phyloP scores from a whole-genome alignment of 1,284 basidiomycete species.

The Ceratorhiza oryzae-sativae region DNA sequence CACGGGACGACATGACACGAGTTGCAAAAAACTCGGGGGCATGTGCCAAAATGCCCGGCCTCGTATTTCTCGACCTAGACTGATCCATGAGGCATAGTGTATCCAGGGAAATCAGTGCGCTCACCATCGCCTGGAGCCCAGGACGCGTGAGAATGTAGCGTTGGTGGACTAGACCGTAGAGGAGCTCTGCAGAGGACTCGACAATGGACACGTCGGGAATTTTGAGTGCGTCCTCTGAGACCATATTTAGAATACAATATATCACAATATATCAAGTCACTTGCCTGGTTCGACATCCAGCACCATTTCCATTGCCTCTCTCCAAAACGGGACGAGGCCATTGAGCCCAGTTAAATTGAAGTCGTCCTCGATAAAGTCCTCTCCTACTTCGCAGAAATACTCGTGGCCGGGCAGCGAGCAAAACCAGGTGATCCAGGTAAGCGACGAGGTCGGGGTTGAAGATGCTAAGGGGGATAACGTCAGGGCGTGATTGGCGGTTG shows the following conservation, averaged over 20 bases:
- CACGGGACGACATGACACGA: constrained; percentile 92
- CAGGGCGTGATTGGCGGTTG: background rate
- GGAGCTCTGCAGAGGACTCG: constrained; percentile 94
- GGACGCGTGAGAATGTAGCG: constrained; percentile 95
- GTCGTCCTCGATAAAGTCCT: constrained; percentile 99
- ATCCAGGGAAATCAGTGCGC: constrained; percentile 44
- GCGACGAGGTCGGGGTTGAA: constrained; percentile 46
- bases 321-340: constrained; percentile 97
- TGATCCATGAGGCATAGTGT: constrained; percentile 11
- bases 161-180: constrained; percentile 98
- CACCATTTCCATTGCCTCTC: constrained; percentile 99
- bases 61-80: constrained; percentile 95
- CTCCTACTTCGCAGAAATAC: constrained; percentile 97
- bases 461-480: constrained; percentile 40
- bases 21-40: constrained; percentile 95
- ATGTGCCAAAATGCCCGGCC: constrained; percentile 88
- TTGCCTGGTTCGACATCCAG: constrained; percentile 97
- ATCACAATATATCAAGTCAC: constrained; percentile 46
- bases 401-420: constrained; percentile 98
- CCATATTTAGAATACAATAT: background rate
- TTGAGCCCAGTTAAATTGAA: constrained; percentile 98
- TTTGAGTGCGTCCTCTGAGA: constrained; percentile 90
- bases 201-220: constrained; percentile 97
- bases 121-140: constrained; percentile 94
- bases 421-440: constrained; percentile 99